A percentile compares a stretch with the other conserved stretches of the same genome.
phyloP scores from a whole-genome alignment of 2,329 filamentous ascomycete species.

The Thielaviopsis musarum region DNA sequence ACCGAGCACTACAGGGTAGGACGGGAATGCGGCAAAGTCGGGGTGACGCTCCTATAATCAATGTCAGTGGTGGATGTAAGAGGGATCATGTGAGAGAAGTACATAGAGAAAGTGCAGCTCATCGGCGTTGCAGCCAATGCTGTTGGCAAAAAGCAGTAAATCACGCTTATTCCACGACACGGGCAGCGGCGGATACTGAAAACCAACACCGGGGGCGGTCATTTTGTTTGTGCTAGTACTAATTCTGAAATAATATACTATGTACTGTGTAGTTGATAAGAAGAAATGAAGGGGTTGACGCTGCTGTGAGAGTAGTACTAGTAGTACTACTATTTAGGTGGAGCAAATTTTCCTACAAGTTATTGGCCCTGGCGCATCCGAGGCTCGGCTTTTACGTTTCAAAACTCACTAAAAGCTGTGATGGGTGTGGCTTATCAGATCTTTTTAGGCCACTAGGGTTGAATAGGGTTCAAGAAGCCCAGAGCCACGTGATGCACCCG shows the following conservation, averaged over 20 bases:
- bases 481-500: not conserved
- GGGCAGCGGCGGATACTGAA: conserved; percentile 59
- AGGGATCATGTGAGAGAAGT: conserved; percentile 13
- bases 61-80: not conserved
- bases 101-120: conserved; percentile 91
- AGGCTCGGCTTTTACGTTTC: not conserved
- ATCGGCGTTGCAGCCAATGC: conserved; percentile 68
- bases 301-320: too few relatives aligned
- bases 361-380: not conserved
- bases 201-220: conserved; percentile 45
- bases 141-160: conserved; percentile 75
- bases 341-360: not conserved
- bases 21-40: conserved; percentile 74
- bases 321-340: not conserved
- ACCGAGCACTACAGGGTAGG: conserved; percentile 70
- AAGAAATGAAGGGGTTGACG: not conserved
- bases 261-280: not conserved
- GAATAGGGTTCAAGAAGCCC: not conserved
- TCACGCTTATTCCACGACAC: conserved; percentile 83
- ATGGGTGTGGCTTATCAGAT: conserved; percentile 3
- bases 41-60: conserved; percentile 61
- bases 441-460: not conserved
- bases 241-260: not conserved
- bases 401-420: not conserved
- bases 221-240: conserved; percentile 3